Evolutionary conservation across 495 filamentous ascomycete genomes (phyloP), one percentile per base, ranked within the genome.

Genomic region (Podospora conica): DNA sequence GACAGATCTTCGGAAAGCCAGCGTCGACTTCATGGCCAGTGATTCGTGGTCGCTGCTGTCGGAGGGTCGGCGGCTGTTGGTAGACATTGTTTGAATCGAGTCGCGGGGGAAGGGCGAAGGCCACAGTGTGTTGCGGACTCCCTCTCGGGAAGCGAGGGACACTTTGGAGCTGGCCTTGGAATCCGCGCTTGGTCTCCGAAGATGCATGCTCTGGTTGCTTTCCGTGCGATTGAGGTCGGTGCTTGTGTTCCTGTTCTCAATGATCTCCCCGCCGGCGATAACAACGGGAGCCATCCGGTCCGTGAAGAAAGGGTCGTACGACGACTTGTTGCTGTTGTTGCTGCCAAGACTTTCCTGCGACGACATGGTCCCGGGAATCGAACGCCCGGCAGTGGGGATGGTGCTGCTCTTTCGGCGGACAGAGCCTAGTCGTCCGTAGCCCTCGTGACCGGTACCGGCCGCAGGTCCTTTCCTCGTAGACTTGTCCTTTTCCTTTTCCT

Each of bases 401-500:
- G 82, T 86, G 54, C 79, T 85, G 68, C 88, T 90, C 48, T 87
- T 83, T 33, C 88, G 84, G 58, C 85, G 82, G 10, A 80, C 70
- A 3, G 78, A 73, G 28, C 84, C 82, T 86, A 96, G 72, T 3
- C 86, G 89, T 9, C 93, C 92, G 74, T 98, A 98, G 55, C 94
- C 95, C 79, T 98, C 95, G 76, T 98, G 92, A 2, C 95, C 95
- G 31, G 96, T 99, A 33, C 95, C 96, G 28, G 95, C 95, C 7
- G 83, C 85, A 20, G 95, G 95, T 0, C 95, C 96, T 76, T 94
- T 96, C 62, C 90, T 86, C 15, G 76, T 53, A 6, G 79, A 64
- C 68, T 86, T 90, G 22, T 86, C 82, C 57, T 75, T 82, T 62
- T 79, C 82, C 11, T 87, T 85, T 3, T 73, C 66, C n/a, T 78